A percentile compares a stretch with the other conserved stretches of the same genome.
Evolutionary conservation across 2,329 filamentous ascomycete species (phyloP).

Genomic region (Tolypocladium capitatum): DNA sequence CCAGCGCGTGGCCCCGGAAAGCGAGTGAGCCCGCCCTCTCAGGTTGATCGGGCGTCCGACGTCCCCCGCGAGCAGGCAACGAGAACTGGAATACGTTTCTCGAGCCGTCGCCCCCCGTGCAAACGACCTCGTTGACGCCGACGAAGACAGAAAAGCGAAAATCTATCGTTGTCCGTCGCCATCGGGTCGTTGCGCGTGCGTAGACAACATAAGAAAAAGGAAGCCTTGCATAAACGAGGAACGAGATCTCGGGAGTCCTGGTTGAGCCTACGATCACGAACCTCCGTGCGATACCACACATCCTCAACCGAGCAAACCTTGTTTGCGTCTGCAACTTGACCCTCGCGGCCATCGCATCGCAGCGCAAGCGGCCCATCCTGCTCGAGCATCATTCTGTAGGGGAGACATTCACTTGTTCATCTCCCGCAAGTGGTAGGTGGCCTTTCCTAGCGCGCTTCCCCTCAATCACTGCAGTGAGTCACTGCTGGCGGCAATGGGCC

Average conservation of each 20-base stretch:
- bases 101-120: slow-evolving; percentile 19
- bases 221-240: slow-evolving; percentile 10
- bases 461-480: slow-evolving; percentile 14
- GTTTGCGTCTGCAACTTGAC: slow-evolving; percentile 8
- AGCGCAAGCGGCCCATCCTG: slow-evolving; percentile 8
- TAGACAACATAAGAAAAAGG: slow-evolving; percentile 21
- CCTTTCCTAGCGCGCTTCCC: slow-evolving; percentile 18
- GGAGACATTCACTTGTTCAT: slow-evolving; percentile 99
- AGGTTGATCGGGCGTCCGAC: slow-evolving; percentile 13
- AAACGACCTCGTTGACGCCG: slow-evolving; percentile 21
- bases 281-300: not conserved
- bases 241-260: slow-evolving; percentile 17
- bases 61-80: slow-evolving; percentile 14
- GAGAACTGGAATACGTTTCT: slow-evolving; percentile 32
- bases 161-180: slow-evolving; percentile 18
- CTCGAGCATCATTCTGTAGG: slow-evolving; percentile 38
- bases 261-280: slow-evolving; percentile 5
- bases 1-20: slow-evolving; percentile 5
- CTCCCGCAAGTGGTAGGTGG: slow-evolving; percentile 61
- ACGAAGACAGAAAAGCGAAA: slow-evolving; percentile 21
- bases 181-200: slow-evolving; percentile 21
- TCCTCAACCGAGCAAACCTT: not conserved
- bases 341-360: slow-evolving; percentile 7
- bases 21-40: slow-evolving; percentile 6
- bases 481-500: not conserved